These are phyloP conservation scores for Kwoniella sp. DNA, from an alignment of 768 basidiomycete genomes.

Conservation along the genomic window DNA sequence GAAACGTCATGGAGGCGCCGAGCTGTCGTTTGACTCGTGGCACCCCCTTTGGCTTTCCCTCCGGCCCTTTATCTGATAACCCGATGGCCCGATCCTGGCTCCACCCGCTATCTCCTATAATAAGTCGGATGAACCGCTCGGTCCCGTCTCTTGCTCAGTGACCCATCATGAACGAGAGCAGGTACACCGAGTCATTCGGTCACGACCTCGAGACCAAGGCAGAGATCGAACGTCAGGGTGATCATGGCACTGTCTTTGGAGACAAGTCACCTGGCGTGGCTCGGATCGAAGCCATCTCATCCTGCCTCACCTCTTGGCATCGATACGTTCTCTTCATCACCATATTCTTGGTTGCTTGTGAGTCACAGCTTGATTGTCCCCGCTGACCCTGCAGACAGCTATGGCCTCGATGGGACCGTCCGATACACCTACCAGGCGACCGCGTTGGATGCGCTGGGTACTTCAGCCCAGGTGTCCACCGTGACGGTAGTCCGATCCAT, in stretches of 20 bases:
- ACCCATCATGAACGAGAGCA: too few relatives aligned
- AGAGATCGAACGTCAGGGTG: conserved; percentile 16
- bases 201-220: not conserved
- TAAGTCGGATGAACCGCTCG: too few relatives aligned
- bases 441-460: conserved; percentile 17
- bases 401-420: conserved; percentile 19
- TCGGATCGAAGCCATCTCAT: conserved; percentile 42
- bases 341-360: conserved; percentile 44
- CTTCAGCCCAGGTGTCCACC: conserved; percentile 32
- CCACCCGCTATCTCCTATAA: too few relatives aligned
- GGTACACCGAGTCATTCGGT: too few relatives aligned
- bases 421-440: conserved; percentile 18
- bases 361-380: conserved; percentile 9
- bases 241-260: conserved; percentile 20
- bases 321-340: conserved; percentile 36
- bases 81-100: too few relatives aligned
- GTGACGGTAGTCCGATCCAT: conserved; percentile 44
- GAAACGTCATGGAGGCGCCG: too few relatives aligned
- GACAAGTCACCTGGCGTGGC: conserved; percentile 40
- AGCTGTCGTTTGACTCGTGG: too few relatives aligned
- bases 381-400: conserved; percentile 3
- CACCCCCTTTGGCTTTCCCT: too few relatives aligned
- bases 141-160: too few relatives aligned
- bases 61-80: too few relatives aligned
- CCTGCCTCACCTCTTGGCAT: conserved; percentile 27